phyloP scores from a whole-genome alignment of 495 filamentous ascomycete genomes.

The Podospora bellae-mahoneyi region DNA sequence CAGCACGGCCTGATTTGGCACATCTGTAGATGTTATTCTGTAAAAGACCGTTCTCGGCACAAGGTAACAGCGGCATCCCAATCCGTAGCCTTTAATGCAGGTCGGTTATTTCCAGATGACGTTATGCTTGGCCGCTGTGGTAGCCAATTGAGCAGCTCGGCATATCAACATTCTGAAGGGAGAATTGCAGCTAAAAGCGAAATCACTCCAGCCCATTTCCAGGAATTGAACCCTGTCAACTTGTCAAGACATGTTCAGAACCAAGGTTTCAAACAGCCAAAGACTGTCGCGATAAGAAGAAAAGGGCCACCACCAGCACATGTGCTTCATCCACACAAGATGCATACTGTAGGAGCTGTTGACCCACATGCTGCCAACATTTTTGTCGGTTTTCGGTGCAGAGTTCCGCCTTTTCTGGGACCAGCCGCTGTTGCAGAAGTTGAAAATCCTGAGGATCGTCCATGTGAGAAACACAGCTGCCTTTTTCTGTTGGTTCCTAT shows the following conservation, averaged over 20 bases:
- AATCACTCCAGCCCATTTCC: not conserved
- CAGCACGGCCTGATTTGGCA: not conserved
- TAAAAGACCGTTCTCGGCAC: not conserved
- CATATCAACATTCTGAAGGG: not conserved
- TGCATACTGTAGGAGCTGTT: not conserved
- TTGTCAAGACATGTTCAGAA: not conserved
- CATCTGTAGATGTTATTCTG: not conserved
- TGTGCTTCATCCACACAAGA: not conserved
- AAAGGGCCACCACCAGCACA: not conserved
- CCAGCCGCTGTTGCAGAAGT: not conserved
- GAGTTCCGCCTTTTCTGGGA: not conserved
- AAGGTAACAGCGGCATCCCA: not conserved
- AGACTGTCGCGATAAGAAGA: not conserved
- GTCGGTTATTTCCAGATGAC: not conserved
- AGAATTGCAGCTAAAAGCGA: not conserved
- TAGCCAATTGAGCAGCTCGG: not conserved
- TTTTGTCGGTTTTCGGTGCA: not conserved
- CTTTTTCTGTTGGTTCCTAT: not conserved
- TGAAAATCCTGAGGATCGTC: not conserved
- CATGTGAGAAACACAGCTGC: not conserved
- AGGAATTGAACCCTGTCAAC: not conserved
- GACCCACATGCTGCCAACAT: not conserved
- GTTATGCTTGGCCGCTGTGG: not conserved
- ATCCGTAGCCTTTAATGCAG: not conserved
- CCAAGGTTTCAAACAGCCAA: not conserved